These are phyloP conservation scores for Coprinopsis cinerea DNA, from an alignment of 768 basidiomycete genomes.

Conservation along the genomic window DNA sequence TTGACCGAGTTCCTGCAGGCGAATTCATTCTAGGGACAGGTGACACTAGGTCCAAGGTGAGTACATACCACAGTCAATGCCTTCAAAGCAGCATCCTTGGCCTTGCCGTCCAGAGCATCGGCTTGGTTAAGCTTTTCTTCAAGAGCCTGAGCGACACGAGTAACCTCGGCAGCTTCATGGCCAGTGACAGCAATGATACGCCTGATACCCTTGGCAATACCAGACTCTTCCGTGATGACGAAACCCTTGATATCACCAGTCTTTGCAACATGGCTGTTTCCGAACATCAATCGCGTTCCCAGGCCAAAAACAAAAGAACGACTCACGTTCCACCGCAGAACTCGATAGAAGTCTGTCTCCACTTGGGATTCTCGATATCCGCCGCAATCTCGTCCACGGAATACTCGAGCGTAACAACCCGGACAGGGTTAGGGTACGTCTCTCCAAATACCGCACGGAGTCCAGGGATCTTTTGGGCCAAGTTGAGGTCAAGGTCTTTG, in stretches of 20 bases:
- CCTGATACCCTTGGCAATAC: conserved; percentile 97
- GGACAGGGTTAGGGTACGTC: conserved; percentile 94
- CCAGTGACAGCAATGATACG: conserved; percentile 93
- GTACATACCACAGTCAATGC: conserved; percentile 62
- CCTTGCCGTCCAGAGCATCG: conserved; percentile 58
- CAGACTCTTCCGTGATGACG: conserved; percentile 90
- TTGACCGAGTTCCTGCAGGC: conserved; percentile 77
- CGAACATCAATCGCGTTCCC: conserved; percentile 1
- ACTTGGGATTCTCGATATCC: conserved; percentile 85
- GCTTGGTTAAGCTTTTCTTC: conserved; percentile 57
- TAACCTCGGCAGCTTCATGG: conserved; percentile 82
- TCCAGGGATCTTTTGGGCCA: conserved; percentile 86
- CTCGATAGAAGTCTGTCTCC: conserved; percentile 89
- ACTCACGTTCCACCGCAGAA: conserved; percentile 98
- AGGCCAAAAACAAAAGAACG: not conserved
- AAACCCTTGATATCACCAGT: conserved; percentile 98
- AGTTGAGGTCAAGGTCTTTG: conserved; percentile 73
- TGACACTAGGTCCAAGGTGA: conserved; percentile 2
- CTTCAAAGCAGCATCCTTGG: conserved; percentile 87
- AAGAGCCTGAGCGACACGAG: conserved; percentile 58
- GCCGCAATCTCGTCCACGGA: conserved; percentile 79
- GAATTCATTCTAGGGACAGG: not conserved
- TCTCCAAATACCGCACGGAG: conserved; percentile 97
- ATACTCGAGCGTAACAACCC: conserved; percentile 88
- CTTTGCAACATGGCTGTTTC: conserved; percentile 78